Evolutionary conservation across 352 stramenopile genomes (phyloP).

Genomic region (Pythium dissimile): DNA sequence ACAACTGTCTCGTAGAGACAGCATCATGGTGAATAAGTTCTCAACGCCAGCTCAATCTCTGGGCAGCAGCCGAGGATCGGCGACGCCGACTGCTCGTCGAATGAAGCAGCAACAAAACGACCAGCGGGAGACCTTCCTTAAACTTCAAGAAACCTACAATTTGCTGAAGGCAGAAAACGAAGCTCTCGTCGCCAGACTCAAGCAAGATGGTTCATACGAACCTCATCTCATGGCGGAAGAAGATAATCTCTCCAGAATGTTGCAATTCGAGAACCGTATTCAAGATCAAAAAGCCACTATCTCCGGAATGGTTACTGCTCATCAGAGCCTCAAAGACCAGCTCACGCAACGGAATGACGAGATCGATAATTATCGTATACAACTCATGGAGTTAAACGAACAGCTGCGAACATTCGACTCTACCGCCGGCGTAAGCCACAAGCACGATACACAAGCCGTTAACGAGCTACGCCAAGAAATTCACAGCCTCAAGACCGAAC

Average conservation of each 20-base stretch:
- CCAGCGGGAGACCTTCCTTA: constrained; percentile 3
- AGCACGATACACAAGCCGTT: too few relatives aligned
- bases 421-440: too few relatives aligned
- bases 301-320: constrained; percentile 15
- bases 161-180: constrained; percentile 25
- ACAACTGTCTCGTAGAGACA: constrained; percentile 2
- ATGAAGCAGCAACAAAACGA: constrained; percentile 3
- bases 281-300: constrained; percentile 20
- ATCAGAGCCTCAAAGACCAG: constrained; percentile 5
- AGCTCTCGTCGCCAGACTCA: constrained; percentile 19
- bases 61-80: neutral
- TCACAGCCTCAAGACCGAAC: constrained; percentile 1
- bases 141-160: constrained; percentile 26
- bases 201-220: constrained; percentile 18
- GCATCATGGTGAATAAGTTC: neutral
- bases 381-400: constrained; percentile 2
- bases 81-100: constrained; percentile 3
- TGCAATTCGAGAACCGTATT: constrained; percentile 12
- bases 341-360: neutral
- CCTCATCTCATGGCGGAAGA: constrained; percentile 27
- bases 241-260: constrained; percentile 2
- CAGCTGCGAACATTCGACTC: neutral
- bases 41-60: neutral
- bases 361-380: neutral
- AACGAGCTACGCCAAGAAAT: too few relatives aligned